Evolutionary conservation across 177 flowering plant genomes (phyloP).

Genomic region (Tripterygium wilfordii): DNA sequence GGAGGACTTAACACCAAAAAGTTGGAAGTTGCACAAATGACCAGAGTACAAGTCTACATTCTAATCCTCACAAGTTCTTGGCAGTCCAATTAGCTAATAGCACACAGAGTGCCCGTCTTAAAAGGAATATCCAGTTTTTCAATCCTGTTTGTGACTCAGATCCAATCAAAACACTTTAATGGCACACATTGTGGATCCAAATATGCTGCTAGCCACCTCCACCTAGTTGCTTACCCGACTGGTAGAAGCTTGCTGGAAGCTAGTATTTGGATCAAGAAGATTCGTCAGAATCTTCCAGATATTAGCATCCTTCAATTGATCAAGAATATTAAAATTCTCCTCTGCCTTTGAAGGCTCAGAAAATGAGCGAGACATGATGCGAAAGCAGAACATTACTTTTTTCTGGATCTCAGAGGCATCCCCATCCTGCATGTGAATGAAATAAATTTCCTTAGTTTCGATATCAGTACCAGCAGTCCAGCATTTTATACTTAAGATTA

Average conservation of each 20-base stretch:
- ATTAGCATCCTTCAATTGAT: slow-evolving; percentile 86
- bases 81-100: too few species aligned
- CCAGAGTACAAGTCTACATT: too few species aligned
- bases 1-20: too few species aligned
- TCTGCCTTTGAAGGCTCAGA: slow-evolving; percentile 77
- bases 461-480: neutral
- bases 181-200: neutral
- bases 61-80: too few species aligned
- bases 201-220: neutral
- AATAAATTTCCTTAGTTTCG: neutral
- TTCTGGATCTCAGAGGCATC: slow-evolving; percentile 73
- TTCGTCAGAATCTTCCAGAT: slow-evolving; percentile 73
- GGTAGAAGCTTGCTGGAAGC: slow-evolving; percentile 44
- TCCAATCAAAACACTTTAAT: too few species aligned
- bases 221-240: slow-evolving; percentile 45
- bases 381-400: slow-evolving; percentile 55
- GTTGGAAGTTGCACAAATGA: too few species aligned
- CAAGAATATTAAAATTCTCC: slow-evolving; percentile 73
- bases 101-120: too few species aligned
- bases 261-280: slow-evolving; percentile 67
- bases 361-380: slow-evolving; percentile 83
- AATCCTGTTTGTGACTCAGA: too few species aligned
- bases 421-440: slow-evolving; percentile 56
- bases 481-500: neutral
- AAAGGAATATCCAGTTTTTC: too few species aligned